Percentiles rank a stretch among this genome's conserved stretches.
Evolutionary conservation across 768 basidiomycete genomes (phyloP).

Genomic region (Pleurotus tuber-regium): DNA sequence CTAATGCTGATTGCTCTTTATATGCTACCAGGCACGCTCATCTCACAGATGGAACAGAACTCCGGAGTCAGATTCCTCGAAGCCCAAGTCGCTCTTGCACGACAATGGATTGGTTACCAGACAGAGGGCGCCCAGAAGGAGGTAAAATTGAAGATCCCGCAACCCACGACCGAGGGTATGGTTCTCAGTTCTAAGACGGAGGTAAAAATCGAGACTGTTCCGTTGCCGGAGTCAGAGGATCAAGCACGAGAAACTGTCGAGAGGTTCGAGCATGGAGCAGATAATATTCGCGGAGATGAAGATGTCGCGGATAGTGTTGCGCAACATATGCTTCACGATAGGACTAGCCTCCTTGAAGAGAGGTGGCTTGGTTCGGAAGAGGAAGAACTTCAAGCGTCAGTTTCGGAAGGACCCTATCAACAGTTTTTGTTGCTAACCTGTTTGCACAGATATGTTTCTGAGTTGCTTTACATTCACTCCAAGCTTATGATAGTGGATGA

Average conservation of each 20-base stretch:
- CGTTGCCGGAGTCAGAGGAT: slow-evolving; percentile 62
- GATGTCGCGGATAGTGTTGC: slow-evolving; percentile 73
- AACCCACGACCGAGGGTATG: slow-evolving; percentile 47
- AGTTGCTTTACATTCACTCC: slow-evolving; percentile 79
- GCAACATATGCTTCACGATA: slow-evolving; percentile 74
- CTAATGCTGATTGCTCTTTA: not conserved
- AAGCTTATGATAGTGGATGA: slow-evolving; percentile 97
- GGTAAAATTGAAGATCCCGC: slow-evolving; percentile 57
- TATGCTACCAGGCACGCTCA: slow-evolving; percentile 34
- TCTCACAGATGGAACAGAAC: slow-evolving; percentile 67
- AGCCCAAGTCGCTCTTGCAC: slow-evolving; percentile 83
- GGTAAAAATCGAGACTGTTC: slow-evolving; percentile 55
- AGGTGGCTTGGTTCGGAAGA: slow-evolving; percentile 80
- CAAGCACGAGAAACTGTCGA: slow-evolving; percentile 69
- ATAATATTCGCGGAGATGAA: slow-evolving; percentile 52
- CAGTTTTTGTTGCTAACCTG: slow-evolving; percentile 14
- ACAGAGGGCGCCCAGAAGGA: slow-evolving; percentile 40
- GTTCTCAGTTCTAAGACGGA: slow-evolving; percentile 46
- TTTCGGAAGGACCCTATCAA: slow-evolving; percentile 21
- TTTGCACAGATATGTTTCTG: slow-evolving; percentile 67
- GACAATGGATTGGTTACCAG: slow-evolving; percentile 61
- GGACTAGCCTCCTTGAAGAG: slow-evolving; percentile 66
- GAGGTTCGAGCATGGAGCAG: slow-evolving; percentile 69
- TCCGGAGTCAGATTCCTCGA: slow-evolving; percentile 80
- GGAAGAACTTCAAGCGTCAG: slow-evolving; percentile 79